These are phyloP conservation scores for Polytrichum commune DNA, from an alignment of 225 moss, liverwort and hornwort species.

Conservation along the genomic window DNA sequence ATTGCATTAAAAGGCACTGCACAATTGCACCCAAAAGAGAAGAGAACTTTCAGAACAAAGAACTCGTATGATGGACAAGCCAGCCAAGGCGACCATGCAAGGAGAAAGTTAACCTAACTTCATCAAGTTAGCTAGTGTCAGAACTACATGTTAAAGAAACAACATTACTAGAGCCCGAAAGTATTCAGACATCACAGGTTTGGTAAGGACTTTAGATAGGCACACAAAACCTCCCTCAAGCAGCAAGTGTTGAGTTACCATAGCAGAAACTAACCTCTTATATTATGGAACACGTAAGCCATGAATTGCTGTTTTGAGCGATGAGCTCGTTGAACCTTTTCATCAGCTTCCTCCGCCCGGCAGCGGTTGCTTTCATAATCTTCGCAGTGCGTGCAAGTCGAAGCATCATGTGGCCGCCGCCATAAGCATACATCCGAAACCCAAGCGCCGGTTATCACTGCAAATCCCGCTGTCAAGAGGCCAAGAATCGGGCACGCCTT, in stretches of 20 bases:
- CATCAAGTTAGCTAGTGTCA: no score
- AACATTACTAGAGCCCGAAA: no score
- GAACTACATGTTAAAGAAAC: no score
- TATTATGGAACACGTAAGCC: slow-evolving; percentile 82
- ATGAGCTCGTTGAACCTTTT: slow-evolving; percentile 66
- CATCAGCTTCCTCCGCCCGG: slow-evolving; percentile 48
- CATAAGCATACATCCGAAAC: slow-evolving; percentile 32
- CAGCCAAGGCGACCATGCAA: neutral
- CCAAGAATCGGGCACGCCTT: slow-evolving; percentile 35
- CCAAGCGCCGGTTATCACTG: slow-evolving; percentile 38
- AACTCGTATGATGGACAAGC: neutral
- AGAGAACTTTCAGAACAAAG: no score
- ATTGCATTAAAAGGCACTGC: slow-evolving; percentile 82
- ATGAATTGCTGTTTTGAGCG: slow-evolving; percentile 76
- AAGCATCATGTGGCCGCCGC: slow-evolving; percentile 6
- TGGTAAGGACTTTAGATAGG: no score
- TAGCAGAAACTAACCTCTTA: slow-evolving; percentile 39
- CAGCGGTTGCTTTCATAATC: slow-evolving; percentile 22
- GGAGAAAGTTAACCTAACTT: no score
- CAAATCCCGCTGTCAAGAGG: slow-evolving; percentile 27
- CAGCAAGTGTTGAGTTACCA: no score
- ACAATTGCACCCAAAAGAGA: neutral
- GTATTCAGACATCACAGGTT: no score
- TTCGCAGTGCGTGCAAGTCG: slow-evolving; percentile 34
- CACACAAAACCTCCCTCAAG: no score